Conservation (phyloP, 2,329 filamentous ascomycete genomes). For the Paecilomyces variotii region DNA sequence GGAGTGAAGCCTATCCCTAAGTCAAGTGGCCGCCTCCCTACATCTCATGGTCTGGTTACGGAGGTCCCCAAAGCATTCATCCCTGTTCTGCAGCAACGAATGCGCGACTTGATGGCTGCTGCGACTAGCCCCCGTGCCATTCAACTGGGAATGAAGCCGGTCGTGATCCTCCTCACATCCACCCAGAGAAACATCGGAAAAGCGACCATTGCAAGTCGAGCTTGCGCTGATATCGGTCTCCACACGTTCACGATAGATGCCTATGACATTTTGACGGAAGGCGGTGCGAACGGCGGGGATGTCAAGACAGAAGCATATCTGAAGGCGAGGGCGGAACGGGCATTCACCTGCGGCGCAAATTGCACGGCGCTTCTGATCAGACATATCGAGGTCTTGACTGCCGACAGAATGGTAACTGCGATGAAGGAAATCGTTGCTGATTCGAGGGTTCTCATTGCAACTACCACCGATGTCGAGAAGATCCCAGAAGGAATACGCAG, state of each 20-base stretch:
- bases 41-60: constrained; percentile 27
- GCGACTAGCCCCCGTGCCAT: constrained; percentile 83
- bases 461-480: constrained; percentile 91
- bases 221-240: constrained; percentile 80
- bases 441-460: constrained; percentile 78
- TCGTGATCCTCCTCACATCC: constrained; percentile 81
- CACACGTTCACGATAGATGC: constrained; percentile 85
- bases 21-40: constrained; percentile 20
- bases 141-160: constrained; percentile 75
- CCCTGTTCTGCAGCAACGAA: constrained; percentile 57
- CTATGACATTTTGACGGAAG: constrained; percentile 91
- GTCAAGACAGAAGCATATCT: constrained; percentile 91
- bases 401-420: constrained; percentile 79
- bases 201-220: constrained; percentile 64
- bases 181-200: constrained; percentile 94
- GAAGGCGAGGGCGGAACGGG: constrained; percentile 78
- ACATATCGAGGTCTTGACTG: constrained; percentile 84
- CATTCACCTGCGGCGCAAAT: constrained; percentile 76
- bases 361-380: constrained; percentile 78
- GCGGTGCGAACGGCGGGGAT: constrained; percentile 75
- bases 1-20: constrained; percentile 62
- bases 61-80: constrained; percentile 40
- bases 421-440: constrained; percentile 77
- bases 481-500: constrained; percentile 83
- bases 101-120: constrained; percentile 78